phyloP scores from a whole-genome alignment of 1,284 basidiomycete genomes.

The Mycena sp. region DNA sequence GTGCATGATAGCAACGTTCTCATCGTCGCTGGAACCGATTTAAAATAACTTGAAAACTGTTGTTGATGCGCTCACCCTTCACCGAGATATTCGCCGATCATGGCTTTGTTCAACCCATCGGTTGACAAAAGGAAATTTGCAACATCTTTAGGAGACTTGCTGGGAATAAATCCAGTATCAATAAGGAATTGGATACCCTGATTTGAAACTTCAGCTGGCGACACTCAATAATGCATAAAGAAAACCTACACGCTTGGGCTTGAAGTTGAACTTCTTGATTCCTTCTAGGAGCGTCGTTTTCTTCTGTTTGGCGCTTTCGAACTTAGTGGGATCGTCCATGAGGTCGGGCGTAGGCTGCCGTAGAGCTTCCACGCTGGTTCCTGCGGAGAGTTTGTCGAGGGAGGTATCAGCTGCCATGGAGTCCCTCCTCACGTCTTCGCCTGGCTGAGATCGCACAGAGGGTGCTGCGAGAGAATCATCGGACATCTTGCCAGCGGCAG shows the following conservation, averaged over 20 bases:
- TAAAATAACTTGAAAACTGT: background rate
- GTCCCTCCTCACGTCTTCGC: slow-evolving; percentile 62
- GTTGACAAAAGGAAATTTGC: slow-evolving; percentile 90
- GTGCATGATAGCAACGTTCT: slow-evolving; percentile 94
- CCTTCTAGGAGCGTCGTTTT: slow-evolving; percentile 97
- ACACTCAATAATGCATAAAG: background rate
- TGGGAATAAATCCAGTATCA: slow-evolving; percentile 90
- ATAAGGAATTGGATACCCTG: slow-evolving; percentile 92
- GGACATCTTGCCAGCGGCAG: slow-evolving; percentile 58
- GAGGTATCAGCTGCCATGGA: slow-evolving; percentile 64
- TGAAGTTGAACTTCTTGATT: slow-evolving; percentile 98
- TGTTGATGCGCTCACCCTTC: slow-evolving; percentile 75
- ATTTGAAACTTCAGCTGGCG: slow-evolving; percentile 11
- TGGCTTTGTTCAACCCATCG: slow-evolving; percentile 94
- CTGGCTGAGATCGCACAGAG: slow-evolving; percentile 53
- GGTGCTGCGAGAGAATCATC: slow-evolving; percentile 55
- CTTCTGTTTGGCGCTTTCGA: slow-evolving; percentile 97
- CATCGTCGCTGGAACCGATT: slow-evolving; percentile 70
- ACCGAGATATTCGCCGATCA: slow-evolving; percentile 98
- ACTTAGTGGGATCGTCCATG: slow-evolving; percentile 89
- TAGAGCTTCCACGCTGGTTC: slow-evolving; percentile 59
- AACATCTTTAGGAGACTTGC: slow-evolving; percentile 80
- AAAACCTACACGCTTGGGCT: slow-evolving; percentile 84
- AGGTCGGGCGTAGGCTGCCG: slow-evolving; percentile 80
- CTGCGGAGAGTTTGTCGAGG: slow-evolving; percentile 56